phyloP scores from a whole-genome alignment of 768 basidiomycete species.

The Amanita inopinata region DNA sequence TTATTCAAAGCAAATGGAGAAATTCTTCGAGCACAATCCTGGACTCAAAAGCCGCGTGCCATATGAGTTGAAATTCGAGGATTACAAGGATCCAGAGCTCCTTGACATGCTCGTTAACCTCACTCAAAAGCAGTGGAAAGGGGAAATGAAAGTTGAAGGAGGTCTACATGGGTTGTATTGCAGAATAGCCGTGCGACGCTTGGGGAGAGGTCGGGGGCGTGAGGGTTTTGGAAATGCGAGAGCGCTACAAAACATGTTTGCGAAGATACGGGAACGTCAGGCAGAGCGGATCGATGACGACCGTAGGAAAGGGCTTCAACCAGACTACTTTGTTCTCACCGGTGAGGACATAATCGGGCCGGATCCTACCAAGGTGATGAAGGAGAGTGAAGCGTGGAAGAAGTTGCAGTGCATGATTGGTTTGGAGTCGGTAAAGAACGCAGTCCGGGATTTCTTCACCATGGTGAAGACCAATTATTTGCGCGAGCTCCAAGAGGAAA shows the following conservation, averaged over 20 bases:
- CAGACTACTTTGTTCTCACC: constrained; percentile 42
- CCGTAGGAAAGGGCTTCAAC: constrained; percentile 25
- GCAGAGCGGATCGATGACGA: constrained; percentile 36
- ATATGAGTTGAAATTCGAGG: constrained; percentile 44
- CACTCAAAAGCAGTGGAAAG: constrained; percentile 35
- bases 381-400: constrained; percentile 38
- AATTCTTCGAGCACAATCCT: constrained; percentile 70
- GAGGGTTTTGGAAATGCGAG: constrained; percentile 64
- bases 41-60: constrained; percentile 64
- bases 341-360: constrained; percentile 58
- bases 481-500: constrained; percentile 47
- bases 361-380: constrained; percentile 41
- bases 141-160: constrained; percentile 45
- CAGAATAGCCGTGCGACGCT: constrained; percentile 47
- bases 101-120: constrained; percentile 41
- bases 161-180: constrained; percentile 43
- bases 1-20: constrained; percentile 66
- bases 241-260: constrained; percentile 42
- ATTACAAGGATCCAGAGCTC: constrained; percentile 51
- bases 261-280: constrained; percentile 40
- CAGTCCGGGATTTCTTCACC: constrained; percentile 37
- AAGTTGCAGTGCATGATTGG: constrained; percentile 45
- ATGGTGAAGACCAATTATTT: constrained; percentile 44
- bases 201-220: constrained; percentile 49
- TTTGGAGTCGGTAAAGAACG: constrained; percentile 45